Evolutionary conservation across 805 yeast species (phyloP), one percentile per base, ranked within the genome.

Genomic region (Ogataea dorogensis): DNA sequence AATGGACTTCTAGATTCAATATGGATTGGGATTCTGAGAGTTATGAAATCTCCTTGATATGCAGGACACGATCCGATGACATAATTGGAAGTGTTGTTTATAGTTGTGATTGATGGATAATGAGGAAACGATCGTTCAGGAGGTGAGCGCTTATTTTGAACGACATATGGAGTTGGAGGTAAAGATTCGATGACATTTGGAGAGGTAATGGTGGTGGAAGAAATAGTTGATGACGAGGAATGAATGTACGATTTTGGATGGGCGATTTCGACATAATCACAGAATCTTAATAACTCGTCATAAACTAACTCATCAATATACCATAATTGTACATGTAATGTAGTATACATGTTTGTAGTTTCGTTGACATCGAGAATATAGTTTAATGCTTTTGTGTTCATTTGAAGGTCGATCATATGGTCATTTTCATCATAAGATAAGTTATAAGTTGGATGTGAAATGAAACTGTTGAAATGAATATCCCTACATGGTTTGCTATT

Each of bases 261-360:
- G 24, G 50, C 49, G n/a, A 52, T 48, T 6, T 40, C 15, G 7
- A 50, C 45, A 31, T 47, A 46, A 16, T 63, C 63, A 51, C 80
- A 75, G 24, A 75, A 57, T 14, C 77, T 53, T 14, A 57, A 44
- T 43, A 65, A 66, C 24, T 67, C 66, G 40, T 63, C 64, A 8
- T 60, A 47, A 6, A 72, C 50, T 17, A 55, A 51, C 27, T 67
- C 65, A 12, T 73, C 77, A 53, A 64, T 60, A 46, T 67, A 73
- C 30, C 60, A 61, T 7, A 73, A 54, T 23, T 61, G 59, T 9
- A 71, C 69, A 35, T 71, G 75, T 27, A 75, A 51, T 2, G 77
- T 71, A 7, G 79, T 71, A 49, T 54, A 73, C 43, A 56, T 63
- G 51, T 73, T 72, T 1, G 78, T 67, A 3, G 65, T 54, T 2